A percentile compares a stretch with the other conserved stretches of the same genome.
These are phyloP conservation scores for Trichoderma reesei DNA, from an alignment of 495 filamentous ascomycete species.

Conservation along the genomic window DNA sequence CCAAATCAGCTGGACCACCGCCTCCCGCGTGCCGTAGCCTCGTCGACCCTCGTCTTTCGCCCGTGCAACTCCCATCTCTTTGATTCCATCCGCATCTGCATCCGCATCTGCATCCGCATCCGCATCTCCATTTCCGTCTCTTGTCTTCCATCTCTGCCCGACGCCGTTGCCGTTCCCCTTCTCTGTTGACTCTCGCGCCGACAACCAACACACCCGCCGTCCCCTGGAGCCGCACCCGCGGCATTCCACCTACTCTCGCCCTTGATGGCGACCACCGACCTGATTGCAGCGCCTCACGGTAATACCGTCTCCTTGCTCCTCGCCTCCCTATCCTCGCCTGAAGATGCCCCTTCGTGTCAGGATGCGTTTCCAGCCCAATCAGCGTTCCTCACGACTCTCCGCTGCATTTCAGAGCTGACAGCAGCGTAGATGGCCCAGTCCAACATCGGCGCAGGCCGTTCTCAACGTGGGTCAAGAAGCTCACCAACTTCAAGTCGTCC, in stretches of 20 bases:
- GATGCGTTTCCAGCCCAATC: background rate
- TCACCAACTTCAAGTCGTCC: conserved; percentile 70
- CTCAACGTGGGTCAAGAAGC: conserved; percentile 86
- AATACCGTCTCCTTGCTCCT: conserved; percentile 2
- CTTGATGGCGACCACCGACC: conserved; percentile 10
- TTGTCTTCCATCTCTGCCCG: background rate
- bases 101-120: no score
- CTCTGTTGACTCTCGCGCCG: background rate
- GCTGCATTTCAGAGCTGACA: conserved; percentile 1
- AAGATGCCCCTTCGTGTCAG: no score
- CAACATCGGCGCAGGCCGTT: conserved; percentile 70
- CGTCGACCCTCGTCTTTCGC: background rate
- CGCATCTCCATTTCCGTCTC: no score
- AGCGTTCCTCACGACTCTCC: background rate
- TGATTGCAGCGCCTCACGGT: conserved; percentile 10
- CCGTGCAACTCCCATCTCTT: background rate
- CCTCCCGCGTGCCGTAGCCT: background rate
- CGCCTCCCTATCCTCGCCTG: background rate
- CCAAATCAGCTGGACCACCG: background rate
- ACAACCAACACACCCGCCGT: background rate
- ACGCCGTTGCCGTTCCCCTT: background rate
- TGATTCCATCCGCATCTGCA: no score
- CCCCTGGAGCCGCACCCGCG: conserved; percentile 7
- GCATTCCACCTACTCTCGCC: background rate
- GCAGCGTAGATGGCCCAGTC: conserved; percentile 28